Evolutionary conservation across 306 rosid genomes (phyloP).

Genomic region (Malus asiatica): DNA sequence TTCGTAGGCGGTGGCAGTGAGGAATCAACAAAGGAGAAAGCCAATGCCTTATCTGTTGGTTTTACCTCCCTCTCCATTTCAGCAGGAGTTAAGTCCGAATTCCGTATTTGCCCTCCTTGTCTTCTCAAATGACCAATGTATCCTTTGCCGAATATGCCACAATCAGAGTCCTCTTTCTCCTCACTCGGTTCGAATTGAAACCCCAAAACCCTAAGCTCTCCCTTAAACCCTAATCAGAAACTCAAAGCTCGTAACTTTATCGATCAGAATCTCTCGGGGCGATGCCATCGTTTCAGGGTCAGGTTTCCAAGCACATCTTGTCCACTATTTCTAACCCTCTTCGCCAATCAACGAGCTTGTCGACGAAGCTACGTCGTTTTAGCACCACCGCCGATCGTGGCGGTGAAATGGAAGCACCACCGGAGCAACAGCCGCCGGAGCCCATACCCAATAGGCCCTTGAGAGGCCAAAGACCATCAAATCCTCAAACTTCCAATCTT

Average conservation of each 20-base stretch:
- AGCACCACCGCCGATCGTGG: constrained; percentile 26
- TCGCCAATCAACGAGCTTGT: constrained; percentile 6
- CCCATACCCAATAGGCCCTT: constrained; percentile 32
- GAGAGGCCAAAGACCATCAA: constrained; percentile 23
- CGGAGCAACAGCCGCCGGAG: constrained; percentile 18
- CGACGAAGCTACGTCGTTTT: constrained; percentile 26
- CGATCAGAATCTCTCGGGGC: background rate
- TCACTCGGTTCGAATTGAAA: background rate
- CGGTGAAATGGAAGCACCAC: background rate
- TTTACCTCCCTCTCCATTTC: background rate
- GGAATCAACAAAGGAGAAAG: background rate
- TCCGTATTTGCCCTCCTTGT: background rate
- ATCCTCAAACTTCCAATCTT: constrained; percentile 16
- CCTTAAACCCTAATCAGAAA: background rate
- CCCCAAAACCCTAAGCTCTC: background rate
- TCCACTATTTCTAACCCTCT: constrained; percentile 13
- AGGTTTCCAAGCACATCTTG: constrained; percentile 22
- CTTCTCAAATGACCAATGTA: background rate
- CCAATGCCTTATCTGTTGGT: constrained; percentile 7
- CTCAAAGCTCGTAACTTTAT: background rate
- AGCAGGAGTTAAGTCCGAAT: background rate
- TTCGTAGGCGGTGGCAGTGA: background rate
- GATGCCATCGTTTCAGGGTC: constrained; percentile 23
- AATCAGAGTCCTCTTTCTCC: too few relatives aligned
- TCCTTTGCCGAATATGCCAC: background rate